A percentile compares a stretch with the other conserved stretches of the same genome.
phyloP scores from a whole-genome alignment of 2,329 filamentous ascomycete species.

The Penicillium sp. region DNA sequence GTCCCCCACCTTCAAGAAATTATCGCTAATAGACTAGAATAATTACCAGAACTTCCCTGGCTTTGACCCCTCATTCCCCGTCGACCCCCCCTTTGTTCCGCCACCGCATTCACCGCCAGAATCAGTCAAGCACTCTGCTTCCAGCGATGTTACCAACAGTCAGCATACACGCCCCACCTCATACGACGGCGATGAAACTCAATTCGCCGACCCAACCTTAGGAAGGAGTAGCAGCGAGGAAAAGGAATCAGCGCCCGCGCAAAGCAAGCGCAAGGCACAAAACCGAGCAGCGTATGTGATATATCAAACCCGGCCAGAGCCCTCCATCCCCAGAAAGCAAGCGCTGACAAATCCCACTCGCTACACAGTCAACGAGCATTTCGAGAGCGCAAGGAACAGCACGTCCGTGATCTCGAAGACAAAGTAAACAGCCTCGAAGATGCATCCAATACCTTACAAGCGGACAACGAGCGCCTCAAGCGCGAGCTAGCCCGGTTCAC shows the following conservation, averaged over 20 bases:
- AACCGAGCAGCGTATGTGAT: slow-evolving; percentile 67
- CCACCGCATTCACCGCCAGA: slow-evolving; percentile 38
- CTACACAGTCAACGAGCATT: slow-evolving; percentile 80
- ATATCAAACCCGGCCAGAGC: background rate
- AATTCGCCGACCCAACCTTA: slow-evolving; percentile 25
- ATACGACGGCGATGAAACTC: slow-evolving; percentile 31
- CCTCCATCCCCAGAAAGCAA: background rate
- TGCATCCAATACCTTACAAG: slow-evolving; percentile 66
- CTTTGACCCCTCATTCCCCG: slow-evolving; percentile 41
- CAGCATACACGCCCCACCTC: slow-evolving; percentile 26
- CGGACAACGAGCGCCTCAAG: slow-evolving; percentile 84
- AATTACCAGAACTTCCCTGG: slow-evolving; percentile 38
- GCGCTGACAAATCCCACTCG: background rate
- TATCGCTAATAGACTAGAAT: slow-evolving; percentile 22
- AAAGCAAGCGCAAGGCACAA: slow-evolving; percentile 65
- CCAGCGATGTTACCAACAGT: slow-evolving; percentile 25
- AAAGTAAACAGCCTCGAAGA: slow-evolving; percentile 77
- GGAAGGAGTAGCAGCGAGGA: slow-evolving; percentile 53
- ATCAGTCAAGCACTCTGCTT: slow-evolving; percentile 35
- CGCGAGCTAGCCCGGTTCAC: slow-evolving; percentile 77
- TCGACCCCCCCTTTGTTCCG: slow-evolving; percentile 35
- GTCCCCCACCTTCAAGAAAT: background rate
- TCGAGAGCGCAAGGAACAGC: slow-evolving; percentile 90
- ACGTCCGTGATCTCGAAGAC: slow-evolving; percentile 87
- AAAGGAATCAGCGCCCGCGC: slow-evolving; percentile 54